phyloP scores from a whole-genome alignment of 306 rosid species.

The Cicer cuneatum region DNA sequence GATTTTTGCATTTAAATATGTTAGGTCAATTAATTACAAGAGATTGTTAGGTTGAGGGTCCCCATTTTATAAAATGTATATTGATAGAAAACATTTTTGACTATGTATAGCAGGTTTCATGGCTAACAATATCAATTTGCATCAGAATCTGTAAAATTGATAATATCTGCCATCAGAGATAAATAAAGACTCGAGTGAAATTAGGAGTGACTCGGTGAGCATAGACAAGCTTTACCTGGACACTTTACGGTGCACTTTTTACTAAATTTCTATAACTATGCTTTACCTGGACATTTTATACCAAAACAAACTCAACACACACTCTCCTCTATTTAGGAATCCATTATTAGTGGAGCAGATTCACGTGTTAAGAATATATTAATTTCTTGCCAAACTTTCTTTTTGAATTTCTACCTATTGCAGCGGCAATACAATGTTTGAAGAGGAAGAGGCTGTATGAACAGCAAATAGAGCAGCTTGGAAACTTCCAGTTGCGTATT shows the following conservation, averaged over 20 bases:
- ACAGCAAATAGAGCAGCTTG: conserved; percentile 96
- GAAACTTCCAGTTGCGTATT: conserved; percentile 92
- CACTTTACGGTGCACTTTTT: not conserved
- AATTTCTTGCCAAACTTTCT: not conserved
- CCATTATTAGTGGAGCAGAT: not conserved
- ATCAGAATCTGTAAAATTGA: not conserved
- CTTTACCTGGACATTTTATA: not conserved
- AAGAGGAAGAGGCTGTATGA: conserved; percentile 94
- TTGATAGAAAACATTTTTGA: not conserved
- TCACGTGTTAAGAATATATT: not conserved
- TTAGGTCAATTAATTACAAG: not conserved
- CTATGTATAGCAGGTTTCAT: not conserved
- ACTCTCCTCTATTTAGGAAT: not conserved
- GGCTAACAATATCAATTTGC: not conserved
- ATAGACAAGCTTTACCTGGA: not conserved
- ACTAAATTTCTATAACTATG: conserved; percentile 18
- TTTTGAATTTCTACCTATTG: conserved; percentile 39
- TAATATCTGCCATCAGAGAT: not conserved
- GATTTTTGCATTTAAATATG: not conserved
- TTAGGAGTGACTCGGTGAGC: not conserved
- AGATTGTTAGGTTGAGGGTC: not conserved
- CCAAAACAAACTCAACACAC: not conserved
- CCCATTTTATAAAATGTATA: not conserved
- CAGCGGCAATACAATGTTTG: conserved; percentile 97
- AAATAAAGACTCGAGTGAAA: not conserved